phyloP scores from a whole-genome alignment of 2,329 filamentous ascomycete species.

The Aspergillus brasiliensis region DNA sequence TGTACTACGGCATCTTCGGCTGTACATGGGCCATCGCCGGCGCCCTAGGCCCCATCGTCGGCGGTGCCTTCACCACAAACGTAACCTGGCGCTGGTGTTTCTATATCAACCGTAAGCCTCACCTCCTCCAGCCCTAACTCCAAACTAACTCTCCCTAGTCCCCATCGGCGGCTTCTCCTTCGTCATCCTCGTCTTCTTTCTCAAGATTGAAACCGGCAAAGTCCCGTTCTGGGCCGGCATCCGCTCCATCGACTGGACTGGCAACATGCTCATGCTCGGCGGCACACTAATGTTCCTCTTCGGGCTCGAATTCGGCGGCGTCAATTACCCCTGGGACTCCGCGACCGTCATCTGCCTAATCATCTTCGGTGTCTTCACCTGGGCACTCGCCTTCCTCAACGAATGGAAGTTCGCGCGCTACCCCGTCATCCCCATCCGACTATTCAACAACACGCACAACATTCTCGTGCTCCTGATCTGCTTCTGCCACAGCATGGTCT shows the following conservation, averaged over 20 bases:
- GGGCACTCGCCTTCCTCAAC: constrained; percentile 68
- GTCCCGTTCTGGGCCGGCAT: constrained; percentile 61
- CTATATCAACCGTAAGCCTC: constrained; percentile 56
- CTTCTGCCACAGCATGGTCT: constrained; percentile 74
- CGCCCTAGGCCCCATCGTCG: constrained; percentile 62
- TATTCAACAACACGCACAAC: constrained; percentile 70
- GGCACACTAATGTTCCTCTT: constrained; percentile 84
- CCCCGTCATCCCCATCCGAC: constrained; percentile 72
- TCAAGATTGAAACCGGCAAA: constrained; percentile 63
- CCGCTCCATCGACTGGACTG: constrained; percentile 65
- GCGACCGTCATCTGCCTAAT: constrained; percentile 75
- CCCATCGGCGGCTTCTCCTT: constrained; percentile 63
- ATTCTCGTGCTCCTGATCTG: constrained; percentile 65
- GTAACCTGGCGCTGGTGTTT: constrained; percentile 65
- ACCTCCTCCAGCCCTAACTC: background rate
- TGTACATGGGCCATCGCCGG: constrained; percentile 64
- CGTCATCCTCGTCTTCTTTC: constrained; percentile 60
- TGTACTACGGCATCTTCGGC: constrained; percentile 65
- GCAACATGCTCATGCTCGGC: constrained; percentile 67
- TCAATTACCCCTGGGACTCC: constrained; percentile 73
- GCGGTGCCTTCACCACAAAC: constrained; percentile 61
- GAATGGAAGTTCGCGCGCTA: constrained; percentile 75
- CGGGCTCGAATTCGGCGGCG: constrained; percentile 81
- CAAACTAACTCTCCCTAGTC: constrained; percentile 37
- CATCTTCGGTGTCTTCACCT: constrained; percentile 67